phyloP scores from a whole-genome alignment of 805 yeast species.

The Zygosaccharomyces rouxii region DNA sequence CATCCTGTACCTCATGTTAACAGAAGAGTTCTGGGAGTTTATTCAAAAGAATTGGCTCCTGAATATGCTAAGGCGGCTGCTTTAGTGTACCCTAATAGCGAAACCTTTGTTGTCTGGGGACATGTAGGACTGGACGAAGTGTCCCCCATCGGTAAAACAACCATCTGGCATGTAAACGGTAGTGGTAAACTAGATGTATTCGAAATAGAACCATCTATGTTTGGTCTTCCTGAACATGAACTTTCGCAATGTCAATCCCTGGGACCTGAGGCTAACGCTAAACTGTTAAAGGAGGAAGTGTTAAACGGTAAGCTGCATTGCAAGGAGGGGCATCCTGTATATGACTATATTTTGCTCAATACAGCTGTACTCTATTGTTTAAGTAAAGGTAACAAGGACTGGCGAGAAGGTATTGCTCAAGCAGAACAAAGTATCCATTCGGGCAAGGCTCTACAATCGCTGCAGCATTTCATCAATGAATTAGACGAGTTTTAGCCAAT shows the following conservation, averaged over 20 bases:
- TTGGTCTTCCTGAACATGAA: conserved; percentile 72
- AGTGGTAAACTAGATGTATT: conserved; percentile 42
- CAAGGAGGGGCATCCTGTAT: conserved; percentile 55
- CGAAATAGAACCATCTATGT: conserved; percentile 64
- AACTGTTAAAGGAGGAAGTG: conserved; percentile 39
- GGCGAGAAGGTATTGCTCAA: conserved; percentile 71
- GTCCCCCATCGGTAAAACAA: conserved; percentile 79
- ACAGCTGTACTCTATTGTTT: conserved; percentile 83
- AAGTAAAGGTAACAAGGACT: conserved; percentile 59
- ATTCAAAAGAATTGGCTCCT: conserved; percentile 69
- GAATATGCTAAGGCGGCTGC: conserved; percentile 81
- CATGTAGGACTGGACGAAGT: conserved; percentile 89
- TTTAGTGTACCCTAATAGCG: conserved; percentile 41
- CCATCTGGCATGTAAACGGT: conserved; percentile 63
- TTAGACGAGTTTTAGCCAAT: conserved; percentile 20
- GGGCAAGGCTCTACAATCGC: conserved; percentile 62
- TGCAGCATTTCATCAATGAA: conserved; percentile 44
- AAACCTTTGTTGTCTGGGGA: conserved; percentile 91
- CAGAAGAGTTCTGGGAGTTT: conserved; percentile 87
- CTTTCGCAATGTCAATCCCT: conserved; percentile 70
- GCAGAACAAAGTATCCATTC: conserved; percentile 65
- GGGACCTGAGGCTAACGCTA: conserved; percentile 83
- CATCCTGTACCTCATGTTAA: conserved; percentile 79
- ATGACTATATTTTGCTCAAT: conserved; percentile 87
- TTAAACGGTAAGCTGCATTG: conserved; percentile 42